A percentile compares a stretch with the other conserved stretches of the same genome.
Evolutionary conservation across 2,329 filamentous ascomycete genomes (phyloP).

Genomic region (Colletotrichum sublineola): DNA sequence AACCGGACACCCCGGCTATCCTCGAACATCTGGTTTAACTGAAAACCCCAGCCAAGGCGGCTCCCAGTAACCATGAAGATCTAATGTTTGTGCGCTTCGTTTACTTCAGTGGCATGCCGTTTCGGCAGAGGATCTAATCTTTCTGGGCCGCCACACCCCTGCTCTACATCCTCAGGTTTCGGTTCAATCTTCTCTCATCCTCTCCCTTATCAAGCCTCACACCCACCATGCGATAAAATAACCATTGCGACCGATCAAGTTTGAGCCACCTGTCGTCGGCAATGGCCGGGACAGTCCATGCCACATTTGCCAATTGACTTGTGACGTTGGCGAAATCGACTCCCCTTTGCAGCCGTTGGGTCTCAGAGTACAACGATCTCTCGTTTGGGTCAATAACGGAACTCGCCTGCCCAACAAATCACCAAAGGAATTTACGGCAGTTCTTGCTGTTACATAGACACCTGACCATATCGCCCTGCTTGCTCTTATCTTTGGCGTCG

Average conservation of each 20-base stretch:
- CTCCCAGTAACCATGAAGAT: not conserved
- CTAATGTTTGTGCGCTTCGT: slow-evolving; percentile 20
- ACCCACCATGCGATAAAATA: not conserved
- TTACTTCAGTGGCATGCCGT: not conserved
- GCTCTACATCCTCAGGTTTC: not conserved
- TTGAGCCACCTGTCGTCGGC: slow-evolving; percentile 6
- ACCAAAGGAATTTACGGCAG: slow-evolving; percentile 80
- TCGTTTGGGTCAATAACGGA: no score
- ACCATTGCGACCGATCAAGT: slow-evolving; percentile 19
- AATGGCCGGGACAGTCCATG: not conserved
- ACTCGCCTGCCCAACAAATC: not conserved
- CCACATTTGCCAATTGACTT: not conserved
- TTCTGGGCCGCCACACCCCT: not conserved
- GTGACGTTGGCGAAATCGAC: not conserved
- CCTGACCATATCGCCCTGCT: slow-evolving; percentile 65
- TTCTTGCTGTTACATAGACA: slow-evolving; percentile 75
- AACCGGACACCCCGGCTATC: slow-evolving; percentile 25
- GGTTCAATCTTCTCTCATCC: slow-evolving; percentile 5
- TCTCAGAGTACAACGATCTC: no score
- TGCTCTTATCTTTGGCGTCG: slow-evolving; percentile 63
- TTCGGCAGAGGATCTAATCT: slow-evolving; percentile 4
- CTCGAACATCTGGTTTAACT: not conserved
- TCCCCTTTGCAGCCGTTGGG: not conserved
- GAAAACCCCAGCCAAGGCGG: not conserved
- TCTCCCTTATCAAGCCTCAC: not conserved